Base-by-base conservation (phyloP, 2,329 filamentous ascomycete genomes). In the Kalmusia sp. region DNA sequence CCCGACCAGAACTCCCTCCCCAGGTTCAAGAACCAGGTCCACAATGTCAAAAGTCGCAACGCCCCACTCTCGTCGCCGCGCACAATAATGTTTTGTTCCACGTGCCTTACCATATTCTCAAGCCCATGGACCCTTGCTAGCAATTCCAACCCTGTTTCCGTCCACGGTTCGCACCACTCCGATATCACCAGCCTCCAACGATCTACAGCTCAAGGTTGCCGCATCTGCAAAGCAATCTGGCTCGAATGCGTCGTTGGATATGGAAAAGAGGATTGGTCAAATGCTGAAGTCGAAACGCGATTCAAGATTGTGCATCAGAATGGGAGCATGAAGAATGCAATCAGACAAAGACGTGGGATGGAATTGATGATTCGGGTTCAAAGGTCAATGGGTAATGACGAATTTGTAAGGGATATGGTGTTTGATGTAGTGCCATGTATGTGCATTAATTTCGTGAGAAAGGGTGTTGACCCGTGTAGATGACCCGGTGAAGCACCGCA, bases 201-300 rank as follows among this genome's bases (percentile, higher is more conserved):
- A 28, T 39, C 40, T n/a, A 41, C 40, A 21, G 9, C 49, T 8
- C 11, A 37, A 11, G 9, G 24, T 9, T 51, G 49, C 19, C 49
- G 49, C 12, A 51, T 51, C 19, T 51, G 49, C 40, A 38, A 46
- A 24, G 49, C 40, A 14, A 51, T 51, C 43, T 51, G 49, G 49
- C 49, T 46, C n/a, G 49, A 51, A 39, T 51, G 49, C 19, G 39
- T 51, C 8, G 17, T 33, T 33, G 49, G 40, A 15, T 51, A 46
- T 22, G 49, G 49, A 11, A 38, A 51, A 39, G 49, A 51, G 39
- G 49, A 51, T 17, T 51, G 49, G 49, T 38, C 40, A 3, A 17
- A 6, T 8, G 41, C 22, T 2, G 25, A 46, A 33, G 25, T 51
- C 6, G 19, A 14, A 11, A 51, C 40, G 34, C 21, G 4, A 4